Evolutionary conservation across 2,329 filamentous ascomycete genomes (phyloP).

Genomic region (Fusarium newnesense): DNA sequence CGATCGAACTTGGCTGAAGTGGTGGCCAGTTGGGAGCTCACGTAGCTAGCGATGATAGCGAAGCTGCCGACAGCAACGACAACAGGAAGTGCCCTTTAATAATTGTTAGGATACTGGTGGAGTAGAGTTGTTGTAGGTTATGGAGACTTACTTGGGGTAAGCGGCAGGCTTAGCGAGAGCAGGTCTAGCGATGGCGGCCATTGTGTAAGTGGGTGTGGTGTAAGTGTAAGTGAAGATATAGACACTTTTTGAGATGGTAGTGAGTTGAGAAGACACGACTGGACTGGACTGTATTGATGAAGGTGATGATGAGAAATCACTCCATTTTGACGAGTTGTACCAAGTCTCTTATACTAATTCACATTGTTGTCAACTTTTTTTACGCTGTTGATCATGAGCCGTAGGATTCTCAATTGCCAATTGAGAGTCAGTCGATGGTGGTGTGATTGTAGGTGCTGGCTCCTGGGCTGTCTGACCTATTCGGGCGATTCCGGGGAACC

Average conservation of each 20-base stretch:
- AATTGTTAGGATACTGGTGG: background rate
- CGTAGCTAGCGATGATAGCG: constrained; percentile 46
- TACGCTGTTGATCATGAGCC: constrained; percentile 11
- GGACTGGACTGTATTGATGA: constrained; percentile 2
- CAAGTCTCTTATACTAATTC: constrained; percentile 27
- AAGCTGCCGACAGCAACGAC: constrained; percentile 36
- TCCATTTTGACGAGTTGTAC: constrained; percentile 18
- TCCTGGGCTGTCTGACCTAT: constrained; percentile 38
- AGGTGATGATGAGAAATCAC: constrained; percentile 15
- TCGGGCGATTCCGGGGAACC: constrained; percentile 37
- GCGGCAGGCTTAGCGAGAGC: constrained; percentile 19
- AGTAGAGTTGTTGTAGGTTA: background rate
- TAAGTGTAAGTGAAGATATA: constrained; percentile 23
- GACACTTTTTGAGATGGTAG: background rate
- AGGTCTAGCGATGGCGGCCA: constrained; percentile 27
- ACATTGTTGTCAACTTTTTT: background rate
- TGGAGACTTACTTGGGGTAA: constrained; percentile 30
- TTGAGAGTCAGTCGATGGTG: constrained; percentile 38
- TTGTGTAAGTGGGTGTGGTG: constrained; percentile 21
- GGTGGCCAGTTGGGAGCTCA: constrained; percentile 47
- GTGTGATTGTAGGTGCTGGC: constrained; percentile 32
- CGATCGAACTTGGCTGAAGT: constrained; percentile 51
- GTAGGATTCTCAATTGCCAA: constrained; percentile 23
- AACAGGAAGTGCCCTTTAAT: constrained; percentile 29
- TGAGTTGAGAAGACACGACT: background rate